Percentiles rank a stretch among this genome's conserved stretches.
These are phyloP conservation scores for Exserohilum turcica DNA, from an alignment of 2,329 filamentous ascomycete genomes.

Conservation along the genomic window DNA sequence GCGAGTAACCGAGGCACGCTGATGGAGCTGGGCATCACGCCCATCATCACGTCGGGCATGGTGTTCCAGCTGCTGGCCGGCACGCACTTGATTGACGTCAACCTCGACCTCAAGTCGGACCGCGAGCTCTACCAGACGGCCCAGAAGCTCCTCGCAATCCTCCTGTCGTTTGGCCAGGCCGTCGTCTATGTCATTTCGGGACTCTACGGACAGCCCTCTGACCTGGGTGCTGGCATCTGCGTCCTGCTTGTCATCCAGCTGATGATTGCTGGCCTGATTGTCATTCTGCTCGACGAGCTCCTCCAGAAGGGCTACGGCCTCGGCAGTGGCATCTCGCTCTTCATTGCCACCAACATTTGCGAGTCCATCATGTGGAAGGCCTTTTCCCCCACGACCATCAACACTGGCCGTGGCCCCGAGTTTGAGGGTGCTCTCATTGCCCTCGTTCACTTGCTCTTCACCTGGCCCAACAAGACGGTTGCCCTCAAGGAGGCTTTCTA, in stretches of 20 bases:
- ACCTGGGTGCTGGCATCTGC: conserved; percentile 96
- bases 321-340: conserved; percentile 97
- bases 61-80: conserved; percentile 99
- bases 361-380: conserved; percentile 99
- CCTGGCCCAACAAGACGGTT: conserved; percentile 99
- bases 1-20: conserved; percentile 96
- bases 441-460: conserved; percentile 95
- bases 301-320: conserved; percentile 99
- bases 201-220: conserved; percentile 94
- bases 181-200: conserved; percentile 95
- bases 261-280: conserved; percentile 95
- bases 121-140: conserved; percentile 99
- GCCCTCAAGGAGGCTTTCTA: conserved; percentile 99
- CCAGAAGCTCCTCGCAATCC: conserved; percentile 90
- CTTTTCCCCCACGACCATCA: conserved; percentile 98
- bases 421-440: conserved; percentile 99
- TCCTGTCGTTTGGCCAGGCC: conserved; percentile 95
- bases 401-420: conserved; percentile 97
- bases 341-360: conserved; percentile 99
- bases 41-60: conserved; percentile 99
- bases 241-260: conserved; percentile 98
- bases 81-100: conserved; percentile 99
- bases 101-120: conserved; percentile 99
- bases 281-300: conserved; percentile 98
- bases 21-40: conserved; percentile 94